These are phyloP conservation scores for Crithidia brevicula DNA, from an alignment of 208 protist species.

Conservation along the genomic window DNA sequence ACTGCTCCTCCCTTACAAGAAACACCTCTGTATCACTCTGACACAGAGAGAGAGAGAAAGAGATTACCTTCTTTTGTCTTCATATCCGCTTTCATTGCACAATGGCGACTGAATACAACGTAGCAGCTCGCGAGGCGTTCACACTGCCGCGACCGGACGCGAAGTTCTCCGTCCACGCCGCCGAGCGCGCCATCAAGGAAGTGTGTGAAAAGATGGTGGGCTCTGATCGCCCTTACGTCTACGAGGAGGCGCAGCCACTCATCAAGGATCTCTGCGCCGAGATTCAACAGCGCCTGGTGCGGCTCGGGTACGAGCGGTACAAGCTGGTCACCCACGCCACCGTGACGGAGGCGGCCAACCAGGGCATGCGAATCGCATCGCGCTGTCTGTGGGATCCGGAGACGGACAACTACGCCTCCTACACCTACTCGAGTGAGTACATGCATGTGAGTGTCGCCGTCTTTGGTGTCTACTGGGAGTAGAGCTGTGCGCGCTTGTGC, in stretches of 20 bases:
- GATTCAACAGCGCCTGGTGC: constrained; percentile 88
- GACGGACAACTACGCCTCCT: constrained; percentile 89
- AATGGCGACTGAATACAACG: constrained; percentile 52
- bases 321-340: constrained; percentile 91
- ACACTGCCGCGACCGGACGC: constrained; percentile 69
- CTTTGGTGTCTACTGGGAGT: constrained; percentile 90
- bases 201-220: constrained; percentile 80
- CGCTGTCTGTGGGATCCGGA: constrained; percentile 93
- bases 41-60: too few species aligned
- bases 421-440: constrained; percentile 74
- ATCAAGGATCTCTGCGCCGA: constrained; percentile 90
- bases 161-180: constrained; percentile 81
- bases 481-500: constrained; percentile 6
- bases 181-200: constrained; percentile 74
- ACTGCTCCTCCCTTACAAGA: too few species aligned
- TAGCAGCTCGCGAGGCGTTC: constrained; percentile 50
- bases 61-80: constrained; percentile 19
- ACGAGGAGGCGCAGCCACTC: constrained; percentile 72
- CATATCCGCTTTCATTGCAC: constrained; percentile 4
- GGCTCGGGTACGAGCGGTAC: constrained; percentile 91
- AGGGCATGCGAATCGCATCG: constrained; percentile 87
- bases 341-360: constrained; percentile 81
- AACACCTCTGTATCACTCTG: too few species aligned
- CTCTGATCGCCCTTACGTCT: constrained; percentile 66
- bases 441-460: constrained; percentile 80